Base-by-base conservation (phyloP, 306 rosid genomes). In the Quercus suber region DNA sequence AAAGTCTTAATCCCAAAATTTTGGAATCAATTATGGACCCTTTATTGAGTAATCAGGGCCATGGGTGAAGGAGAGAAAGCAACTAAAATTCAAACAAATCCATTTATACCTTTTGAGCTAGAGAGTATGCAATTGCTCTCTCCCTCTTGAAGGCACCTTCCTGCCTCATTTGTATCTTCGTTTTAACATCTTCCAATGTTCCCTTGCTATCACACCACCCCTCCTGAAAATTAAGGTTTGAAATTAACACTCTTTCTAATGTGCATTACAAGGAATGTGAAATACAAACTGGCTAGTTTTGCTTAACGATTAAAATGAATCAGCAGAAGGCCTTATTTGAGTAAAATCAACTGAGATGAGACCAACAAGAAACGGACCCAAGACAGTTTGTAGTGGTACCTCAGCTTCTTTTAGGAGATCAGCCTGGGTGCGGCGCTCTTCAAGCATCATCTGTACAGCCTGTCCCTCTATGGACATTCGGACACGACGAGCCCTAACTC, bases 161-260 rank as follows among this genome's bases (percentile, higher is more conserved):
- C 84, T 96, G 94, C 89, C 96, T 89, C 97, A 91, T 85, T 55
- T 96, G 96, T 58, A 96, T 55, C 76, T 93, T 96, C 11, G 97
- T 30, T 71, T 91, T 93, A 13, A 91, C 89, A 84, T 93, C 97
- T 13, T 87, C 79, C 82, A 93, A 72, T 4, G 98, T 96, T 74
- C 98, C 98, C 76, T 76, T 91, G 80, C 96, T 91, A 79, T 89
- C 98, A 80, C 99, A 96, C 99, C 99, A 96, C 18, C 99, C 92
- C 76, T 93, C 99, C 98, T 93, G 90, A 76, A 75, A 27, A 77
- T 27, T 21, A 15, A 57, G 1, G 28, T 23, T 77, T 23, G 18
- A 77, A 60, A 20, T 14, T 65, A 49, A 27, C 28, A 49, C 19
- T 17, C 70, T 6, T 15, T 64, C 33, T 14, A 30, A 19, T 9